Evolutionary conservation across 1,139 yeast species (phyloP), one percentile per base, ranked within the genome.

Genomic region (Pneumocystis murina): DNA sequence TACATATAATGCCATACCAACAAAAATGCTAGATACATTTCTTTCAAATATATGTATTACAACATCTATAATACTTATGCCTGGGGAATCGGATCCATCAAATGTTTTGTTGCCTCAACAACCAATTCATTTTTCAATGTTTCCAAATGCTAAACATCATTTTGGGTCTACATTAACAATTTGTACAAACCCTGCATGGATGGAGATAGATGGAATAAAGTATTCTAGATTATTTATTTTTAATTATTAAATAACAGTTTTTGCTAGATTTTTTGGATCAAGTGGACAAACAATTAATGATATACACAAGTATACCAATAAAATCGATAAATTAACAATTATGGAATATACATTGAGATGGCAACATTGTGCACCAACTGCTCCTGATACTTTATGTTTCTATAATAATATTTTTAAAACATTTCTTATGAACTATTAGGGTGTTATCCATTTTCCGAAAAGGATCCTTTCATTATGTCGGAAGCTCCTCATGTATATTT

Each of bases 331-430:
- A 63, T 69, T 83, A 17, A 79, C 80, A 33, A 76, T 89, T 68
- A 80, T 90, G 78, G 86, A 84, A 68, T 79, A 84, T 7, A 85
- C 87, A 0, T 73, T 94, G 57, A 76, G 78, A 63, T 92, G 97
- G 96, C 92, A 89, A 69, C 88, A 88, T 70, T 78, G 88, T 54
- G 85, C 89, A 0, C 98, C 98, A 1, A 90, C 97, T 0, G 95
- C 96, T 0, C 99, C 99, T 0, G 98, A 92, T 71, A 94, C 99
- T 0, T 76, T 92, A 59, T 87, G 77, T 70, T 48, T 48, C 33
- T 48, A 40, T 36, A 33, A 33, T 10, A n/a, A 1, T 20, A 28
- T 41, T 16, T 20, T 33, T 6, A 35, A 24, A 8, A 24, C 7
- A 33, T 35, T 59, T 7, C 35, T 59, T 8, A 33, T 59, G 12